Evolutionary conservation across 768 basidiomycete genomes (phyloP), one percentile per base, ranked within the genome.

Genomic region (Auricularia sp.): DNA sequence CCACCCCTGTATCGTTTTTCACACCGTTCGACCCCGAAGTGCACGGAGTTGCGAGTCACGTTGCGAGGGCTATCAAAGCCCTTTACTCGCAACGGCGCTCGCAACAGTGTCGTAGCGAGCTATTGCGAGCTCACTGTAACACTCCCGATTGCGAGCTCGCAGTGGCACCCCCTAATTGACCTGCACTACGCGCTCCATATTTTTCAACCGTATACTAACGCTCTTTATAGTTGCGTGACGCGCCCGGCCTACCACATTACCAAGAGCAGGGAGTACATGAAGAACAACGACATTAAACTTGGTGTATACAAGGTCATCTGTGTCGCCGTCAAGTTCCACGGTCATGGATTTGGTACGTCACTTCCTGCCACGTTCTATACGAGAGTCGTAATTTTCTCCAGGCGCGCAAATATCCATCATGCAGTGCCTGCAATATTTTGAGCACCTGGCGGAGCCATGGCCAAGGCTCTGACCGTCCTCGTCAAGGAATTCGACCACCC

Each of bases 401-500:
- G 51, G 29, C 23, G 91, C 91, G 0, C 93, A 96, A 71, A 95
- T 90, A 66, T 84, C 82, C 66, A 91, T 99, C 74, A 90, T 96
- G 75, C 94, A 97, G 72, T 86, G 84, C 59, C 78, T 99, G 14
- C 93, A 95, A 66, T 96, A 95, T 74, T 92, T 87, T 68, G 97
- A 99, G 69, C 96, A 98, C 71, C 83, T 97, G 23, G 85, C 91
- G 0, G 96, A 98, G 70, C 90, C 1, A 90, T 98, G 86, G 96
- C 97, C 0, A 95, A 98, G 68, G 86, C 90, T 59, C 80, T 98
- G 33, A 81, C 85, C 39, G 77, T 87, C 61, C 82, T 97, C 16
- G 83, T 88, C 7, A 87, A 87, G 64, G 89, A 96, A 63, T 98
- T 89, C 70, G 95, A 97, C 74, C 85, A 93, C 66, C 79, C 86